Evolutionary conservation across 1,284 basidiomycete species (phyloP), one percentile per base, ranked within the genome.

Genomic region (Naganishia sp.): DNA sequence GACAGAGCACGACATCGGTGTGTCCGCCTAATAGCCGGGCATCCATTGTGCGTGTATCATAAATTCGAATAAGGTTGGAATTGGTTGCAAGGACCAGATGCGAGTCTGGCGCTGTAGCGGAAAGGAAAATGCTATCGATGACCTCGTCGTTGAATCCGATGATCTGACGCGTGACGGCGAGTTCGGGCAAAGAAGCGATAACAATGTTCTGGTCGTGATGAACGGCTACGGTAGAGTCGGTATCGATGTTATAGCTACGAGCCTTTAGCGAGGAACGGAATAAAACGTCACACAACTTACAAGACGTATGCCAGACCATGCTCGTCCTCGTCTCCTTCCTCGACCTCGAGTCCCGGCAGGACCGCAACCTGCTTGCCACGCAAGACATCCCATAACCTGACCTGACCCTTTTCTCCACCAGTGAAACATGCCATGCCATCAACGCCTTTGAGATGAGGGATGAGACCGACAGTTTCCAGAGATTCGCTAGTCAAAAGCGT

Each of bases 121-220:
- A 86, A 67, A 99, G 83, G 80, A 92, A 92, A 23, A 85, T 83
- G 10, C 87, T 85, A 73, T 98, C 95, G 57, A 98, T 90, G 71
- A 99, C 94, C 78, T 99, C 94, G 79, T 99, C 96, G 78, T 99
- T 98, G 84, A 90, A 99, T 0, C 96, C 96, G 69, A 99, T 88
- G 68, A 99, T 81, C 73, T 97, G 94, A n/a, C 88, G 87, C n/a
- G 84, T 81, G 35, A 90, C 79, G 11, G 83, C 80, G 52, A 84
- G 83, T 0, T 85, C 84, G 7, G 82, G 78, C 9, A 94, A 80
- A 2, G 89, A 90, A n/a, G 57, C 39, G 78, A 93, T 92, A 54
- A 94, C 85, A 71, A 99, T 91, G 73, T 97, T 98, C 81, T 98
- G 95, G 78, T 99, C 95, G 32, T 92, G 93, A 75, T 97, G 94